phyloP scores from a whole-genome alignment of 805 yeast species.

The Metschnikowia santaceciliae region DNA sequence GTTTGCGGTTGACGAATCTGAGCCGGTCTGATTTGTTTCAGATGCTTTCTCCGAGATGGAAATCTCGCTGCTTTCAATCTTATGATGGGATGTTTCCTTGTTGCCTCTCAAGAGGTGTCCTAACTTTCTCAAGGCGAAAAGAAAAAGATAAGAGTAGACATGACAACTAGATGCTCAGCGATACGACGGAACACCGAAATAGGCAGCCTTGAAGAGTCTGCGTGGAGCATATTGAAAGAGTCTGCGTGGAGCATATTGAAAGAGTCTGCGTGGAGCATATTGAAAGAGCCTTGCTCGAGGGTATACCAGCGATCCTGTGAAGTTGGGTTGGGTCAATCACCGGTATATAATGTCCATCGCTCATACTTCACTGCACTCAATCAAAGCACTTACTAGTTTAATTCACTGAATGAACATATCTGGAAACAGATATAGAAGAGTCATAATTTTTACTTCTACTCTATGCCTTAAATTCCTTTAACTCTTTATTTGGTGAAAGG shows the following conservation, averaged over 20 bases:
- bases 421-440: too few species aligned
- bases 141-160: slow-evolving; percentile 33
- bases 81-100: neutral
- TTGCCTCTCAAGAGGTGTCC: slow-evolving; percentile 6
- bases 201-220: slow-evolving; percentile 1
- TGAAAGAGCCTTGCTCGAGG: too few species aligned
- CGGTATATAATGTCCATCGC: too few species aligned
- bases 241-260: neutral
- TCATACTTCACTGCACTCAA: too few species aligned
- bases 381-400: too few species aligned
- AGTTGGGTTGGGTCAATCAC: too few species aligned
- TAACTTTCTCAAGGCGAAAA: slow-evolving; percentile 31
- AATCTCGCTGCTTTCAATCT: neutral
- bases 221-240: neutral
- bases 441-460: too few species aligned
- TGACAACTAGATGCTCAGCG: slow-evolving; percentile 49
- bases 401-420: too few species aligned
- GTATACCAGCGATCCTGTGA: too few species aligned
- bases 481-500: too few species aligned
- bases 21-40: neutral
- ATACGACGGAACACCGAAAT: slow-evolving; percentile 26
- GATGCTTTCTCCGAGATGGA: neutral
- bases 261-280: neutral
- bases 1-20: neutral
- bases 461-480: too few species aligned